Evolutionary conservation across 2,329 filamentous ascomycete species (phyloP).

Genomic region (Trichoderma arundinaceum): DNA sequence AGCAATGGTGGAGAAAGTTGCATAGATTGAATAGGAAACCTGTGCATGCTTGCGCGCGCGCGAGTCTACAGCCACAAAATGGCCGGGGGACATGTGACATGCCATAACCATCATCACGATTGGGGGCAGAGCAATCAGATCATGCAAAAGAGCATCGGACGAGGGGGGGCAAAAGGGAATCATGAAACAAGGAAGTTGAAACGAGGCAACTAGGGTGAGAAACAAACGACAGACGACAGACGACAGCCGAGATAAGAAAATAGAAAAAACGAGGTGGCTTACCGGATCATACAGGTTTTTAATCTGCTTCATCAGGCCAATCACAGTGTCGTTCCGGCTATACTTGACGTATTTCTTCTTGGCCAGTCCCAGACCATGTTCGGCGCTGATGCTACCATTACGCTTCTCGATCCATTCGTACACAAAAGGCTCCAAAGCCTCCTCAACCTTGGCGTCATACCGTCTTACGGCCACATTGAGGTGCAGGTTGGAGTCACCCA

Average conservation of each 20-base stretch:
- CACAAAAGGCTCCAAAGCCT: conserved; percentile 88
- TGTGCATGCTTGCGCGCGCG: background rate
- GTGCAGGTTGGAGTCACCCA: conserved; percentile 96
- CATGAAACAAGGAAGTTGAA: conserved; percentile 22
- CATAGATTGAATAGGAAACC: background rate
- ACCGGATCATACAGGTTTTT: conserved; percentile 95
- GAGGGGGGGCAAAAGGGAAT: background rate
- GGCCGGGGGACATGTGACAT: conserved; percentile 6
- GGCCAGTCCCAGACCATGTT: conserved; percentile 90
- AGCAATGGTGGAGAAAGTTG: conserved; percentile 6
- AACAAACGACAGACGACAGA: background rate
- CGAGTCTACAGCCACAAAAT: conserved; percentile 5
- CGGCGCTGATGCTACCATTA: conserved; percentile 92
- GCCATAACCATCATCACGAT: background rate
- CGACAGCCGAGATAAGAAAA: conserved; percentile 3
- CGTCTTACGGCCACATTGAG: conserved; percentile 83
- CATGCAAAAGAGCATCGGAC: background rate
- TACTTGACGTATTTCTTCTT: conserved; percentile 97
- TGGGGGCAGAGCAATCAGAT: conserved; percentile 11
- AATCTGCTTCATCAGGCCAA: conserved; percentile 91
- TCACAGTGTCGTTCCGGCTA: conserved; percentile 84
- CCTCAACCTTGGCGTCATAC: conserved; percentile 87
- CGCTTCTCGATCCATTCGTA: conserved; percentile 95
- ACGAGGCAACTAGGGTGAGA: conserved; percentile 13
- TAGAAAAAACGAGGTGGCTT: conserved; percentile 49